Evolutionary conservation across 805 yeast genomes (phyloP), one percentile per base, ranked within the genome.

Genomic region (Candida chauliodis): DNA sequence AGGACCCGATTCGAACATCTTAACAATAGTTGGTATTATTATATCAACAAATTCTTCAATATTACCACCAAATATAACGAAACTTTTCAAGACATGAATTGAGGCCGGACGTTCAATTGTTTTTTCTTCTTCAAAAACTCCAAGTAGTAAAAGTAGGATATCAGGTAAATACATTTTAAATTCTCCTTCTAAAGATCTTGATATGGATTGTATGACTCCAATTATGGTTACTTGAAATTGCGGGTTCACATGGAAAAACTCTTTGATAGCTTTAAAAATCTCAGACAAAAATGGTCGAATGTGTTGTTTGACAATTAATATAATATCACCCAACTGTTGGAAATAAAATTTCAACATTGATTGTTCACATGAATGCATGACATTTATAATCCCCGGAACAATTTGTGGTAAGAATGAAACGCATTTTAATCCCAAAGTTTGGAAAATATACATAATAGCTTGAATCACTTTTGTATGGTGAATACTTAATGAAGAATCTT

Each of bases 381-480:
- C 96, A 24, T 73, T 74, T 21, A 88, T 71, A 45, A 93, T 79
- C 0, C 95, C 95, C 1, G 96, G 96, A 21, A 93, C 80, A 9
- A 91, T 86, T 41, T 87, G 87, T 20, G 84, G 84, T 40, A 95
- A 63, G 56, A 87, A 91, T n/a, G 90, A 79, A 11, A 90, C 93
- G 59, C 96, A 90, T 40, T 91, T 79, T 41, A 85, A 68, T 0
- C 97, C 96, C 44, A 93, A 68, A 1, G 95, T 83, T 57, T 85
- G 88, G 69, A 90, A 90, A 32, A 93, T 90, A 49, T 84, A 81
- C 76, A 89, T 84, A 30, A 93, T 83, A 0, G 98, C 95, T 51
- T 90, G 96, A n/a, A 90, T 86, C 19, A 89, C 95, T 14, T 87
- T 82, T 2, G 90, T 84, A 55, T 93, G 98, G 54, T 90, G 95